Evolutionary conservation across 2,329 filamentous ascomycete genomes (phyloP).

Genomic region (Sclerotinia subarctica): DNA sequence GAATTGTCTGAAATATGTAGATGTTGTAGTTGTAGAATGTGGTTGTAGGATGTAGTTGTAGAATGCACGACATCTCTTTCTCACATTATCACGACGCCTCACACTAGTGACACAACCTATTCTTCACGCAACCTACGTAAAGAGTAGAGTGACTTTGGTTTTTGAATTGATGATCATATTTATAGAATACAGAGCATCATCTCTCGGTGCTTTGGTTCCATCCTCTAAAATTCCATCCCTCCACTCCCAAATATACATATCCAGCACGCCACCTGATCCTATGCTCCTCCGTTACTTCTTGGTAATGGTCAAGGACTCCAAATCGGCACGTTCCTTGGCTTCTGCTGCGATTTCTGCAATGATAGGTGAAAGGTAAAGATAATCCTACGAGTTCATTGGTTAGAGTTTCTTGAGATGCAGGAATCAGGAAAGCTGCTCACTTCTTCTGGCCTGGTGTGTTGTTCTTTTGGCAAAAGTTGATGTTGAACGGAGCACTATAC

Average conservation of each 20-base stretch:
- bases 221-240: neutral
- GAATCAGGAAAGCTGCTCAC: slow-evolving; percentile 44
- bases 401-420: neutral
- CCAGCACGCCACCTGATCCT: slow-evolving; percentile 3
- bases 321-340: slow-evolving; percentile 62
- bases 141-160: slow-evolving; percentile 10
- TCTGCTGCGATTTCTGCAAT: slow-evolving; percentile 68
- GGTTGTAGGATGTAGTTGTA: no score
- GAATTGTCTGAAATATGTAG: neutral
- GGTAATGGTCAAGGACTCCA: slow-evolving; percentile 63
- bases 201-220: slow-evolving; percentile 8
- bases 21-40: neutral
- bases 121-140: neutral
- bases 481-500: slow-evolving; percentile 54
- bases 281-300: slow-evolving; percentile 28
- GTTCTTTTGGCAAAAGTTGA: slow-evolving; percentile 59
- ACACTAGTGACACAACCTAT: neutral
- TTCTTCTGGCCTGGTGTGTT: slow-evolving; percentile 67
- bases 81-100: neutral
- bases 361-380: slow-evolving; percentile 62
- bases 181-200: slow-evolving; percentile 19
- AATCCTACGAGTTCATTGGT: slow-evolving; percentile 48
- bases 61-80: neutral
- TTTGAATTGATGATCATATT: slow-evolving; percentile 16
- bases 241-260: slow-evolving; percentile 18